These are phyloP conservation scores for Lentinula edodes DNA, from an alignment of 768 basidiomycete genomes.

Conservation along the genomic window DNA sequence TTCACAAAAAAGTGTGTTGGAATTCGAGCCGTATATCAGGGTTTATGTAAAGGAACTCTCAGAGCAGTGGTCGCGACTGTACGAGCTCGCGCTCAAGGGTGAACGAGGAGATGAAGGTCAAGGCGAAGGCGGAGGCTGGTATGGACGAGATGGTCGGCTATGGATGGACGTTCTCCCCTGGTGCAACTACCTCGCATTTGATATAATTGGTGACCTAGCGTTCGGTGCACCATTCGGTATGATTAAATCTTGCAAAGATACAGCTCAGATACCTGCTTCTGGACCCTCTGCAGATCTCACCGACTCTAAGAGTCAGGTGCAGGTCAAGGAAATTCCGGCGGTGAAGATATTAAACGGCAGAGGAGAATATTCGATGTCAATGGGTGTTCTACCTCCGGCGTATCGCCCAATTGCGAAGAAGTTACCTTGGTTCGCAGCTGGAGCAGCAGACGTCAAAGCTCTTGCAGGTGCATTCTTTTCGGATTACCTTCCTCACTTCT, in stretches of 20 bases:
- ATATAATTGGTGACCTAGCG: conserved; percentile 82
- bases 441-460: conserved; percentile 58
- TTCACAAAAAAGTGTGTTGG: conserved; percentile 77
- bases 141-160: conserved; percentile 56
- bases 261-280: conserved; percentile 60
- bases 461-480: conserved; percentile 48
- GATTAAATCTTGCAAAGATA: conserved; percentile 69
- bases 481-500: not conserved
- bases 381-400: conserved; percentile 71
- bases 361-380: conserved; percentile 80
- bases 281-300: conserved; percentile 49
- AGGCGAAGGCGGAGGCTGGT: conserved; percentile 55
- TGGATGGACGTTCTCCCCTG: conserved; percentile 71
- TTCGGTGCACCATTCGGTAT: conserved; percentile 90
- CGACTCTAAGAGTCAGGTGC: conserved; percentile 21
- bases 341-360: conserved; percentile 83
- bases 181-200: conserved; percentile 52
- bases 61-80: conserved; percentile 73
- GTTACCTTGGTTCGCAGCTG: conserved; percentile 74
- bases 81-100: conserved; percentile 48
- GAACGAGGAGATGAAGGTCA: conserved; percentile 55
- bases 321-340: conserved; percentile 66
- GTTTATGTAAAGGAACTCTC: conserved; percentile 55
- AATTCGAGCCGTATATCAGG: conserved; percentile 79
- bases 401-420: conserved; percentile 61